These are phyloP conservation scores for Aspergillus sp. DNA, from an alignment of 2,329 filamentous ascomycete species.

Conservation along the genomic window DNA sequence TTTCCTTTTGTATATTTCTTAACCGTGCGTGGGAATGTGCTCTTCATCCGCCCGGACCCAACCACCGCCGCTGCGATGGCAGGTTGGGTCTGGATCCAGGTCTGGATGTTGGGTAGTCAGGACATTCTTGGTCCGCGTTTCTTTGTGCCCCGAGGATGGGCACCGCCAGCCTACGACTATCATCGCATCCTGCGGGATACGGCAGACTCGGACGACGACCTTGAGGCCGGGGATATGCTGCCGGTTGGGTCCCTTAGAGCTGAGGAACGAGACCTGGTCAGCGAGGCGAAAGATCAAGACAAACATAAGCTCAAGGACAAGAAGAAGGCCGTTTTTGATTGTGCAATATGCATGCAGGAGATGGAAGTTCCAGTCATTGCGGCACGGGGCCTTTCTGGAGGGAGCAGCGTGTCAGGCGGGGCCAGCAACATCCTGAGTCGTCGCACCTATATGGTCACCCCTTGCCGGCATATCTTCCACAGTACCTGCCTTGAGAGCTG, in stretches of 20 bases:
- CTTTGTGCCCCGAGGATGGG: conserved; percentile 62
- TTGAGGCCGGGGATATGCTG: conserved; percentile 64
- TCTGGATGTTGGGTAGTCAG: conserved; percentile 68
- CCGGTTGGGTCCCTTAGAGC: conserved; percentile 63
- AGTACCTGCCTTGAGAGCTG: conserved; percentile 84
- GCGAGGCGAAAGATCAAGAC: conserved; percentile 31
- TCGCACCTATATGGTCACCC: conserved; percentile 91
- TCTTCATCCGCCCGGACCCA: conserved; percentile 64
- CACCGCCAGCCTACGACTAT: conserved; percentile 71
- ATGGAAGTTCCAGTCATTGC: conserved; percentile 76
- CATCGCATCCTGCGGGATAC: conserved; percentile 66
- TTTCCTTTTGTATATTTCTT: conserved; percentile 82
- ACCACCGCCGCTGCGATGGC: conserved; percentile 55
- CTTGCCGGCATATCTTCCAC: conserved; percentile 93
- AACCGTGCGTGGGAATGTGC: conserved; percentile 64
- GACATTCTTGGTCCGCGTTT: conserved; percentile 82
- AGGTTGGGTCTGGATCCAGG: conserved; percentile 81
- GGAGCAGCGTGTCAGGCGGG: conserved; percentile 33
- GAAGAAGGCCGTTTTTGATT: conserved; percentile 64
- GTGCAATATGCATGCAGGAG: conserved; percentile 86
- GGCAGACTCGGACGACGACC: conserved; percentile 53
- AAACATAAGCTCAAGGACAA: conserved; percentile 36
- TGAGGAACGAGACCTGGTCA: conserved; percentile 31
- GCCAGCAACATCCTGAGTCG: conserved; percentile 62
- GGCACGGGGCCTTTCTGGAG: conserved; percentile 41